Evolutionary conservation across 2,329 filamentous ascomycete genomes (phyloP), one percentile per base, ranked within the genome.

Genomic region (Magnaporthiopsis incrustans): DNA sequence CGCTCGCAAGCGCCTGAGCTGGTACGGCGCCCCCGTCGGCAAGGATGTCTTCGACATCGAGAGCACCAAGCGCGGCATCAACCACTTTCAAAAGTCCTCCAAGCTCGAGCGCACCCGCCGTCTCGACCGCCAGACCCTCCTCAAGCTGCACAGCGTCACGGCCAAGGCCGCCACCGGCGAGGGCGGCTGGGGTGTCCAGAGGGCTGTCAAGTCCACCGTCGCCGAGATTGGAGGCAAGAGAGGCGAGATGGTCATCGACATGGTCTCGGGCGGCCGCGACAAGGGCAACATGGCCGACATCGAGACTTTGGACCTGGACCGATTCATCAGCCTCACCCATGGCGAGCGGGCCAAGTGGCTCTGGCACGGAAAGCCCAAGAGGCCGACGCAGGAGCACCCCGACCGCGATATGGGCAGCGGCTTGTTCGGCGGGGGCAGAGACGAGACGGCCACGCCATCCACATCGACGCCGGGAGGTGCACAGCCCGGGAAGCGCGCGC

Each of bases 161-260:
- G 91, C 91, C 56, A 98, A 97, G 74, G 92, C 92, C 38, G 93
- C 92, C 2, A 90, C 89, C 62, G 89, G 91, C 44, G 92, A 97
- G 72, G 90, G 89, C 1, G 90, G 90, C 3, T 97, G 94, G 91
- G 90, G 89, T 22, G 91, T 96, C n/a, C 91, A 92, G 62, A 89
- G 91, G 71, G 93, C 94, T 25, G 92, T 99, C 70, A 98, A 98
- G 73, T 96, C 92, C 3, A 97, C 94, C 0, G 90, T 98, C 60
- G 92, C 90, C 25, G 95, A 97, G 75, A 86, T 99, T 56, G 92
- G 92, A 69, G 94, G 95, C 18, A 97, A 97, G 74, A 89, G 94
- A 63, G 93, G 93, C 60, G 94, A 97, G 74, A 90, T 97, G 77
- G 89, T 97, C 60, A 92, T 96, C 81, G 93, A 92, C n/a, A 96